Conservation (phyloP, 352 stramenopile species). For the Phytophthora pistaciae region DNA sequence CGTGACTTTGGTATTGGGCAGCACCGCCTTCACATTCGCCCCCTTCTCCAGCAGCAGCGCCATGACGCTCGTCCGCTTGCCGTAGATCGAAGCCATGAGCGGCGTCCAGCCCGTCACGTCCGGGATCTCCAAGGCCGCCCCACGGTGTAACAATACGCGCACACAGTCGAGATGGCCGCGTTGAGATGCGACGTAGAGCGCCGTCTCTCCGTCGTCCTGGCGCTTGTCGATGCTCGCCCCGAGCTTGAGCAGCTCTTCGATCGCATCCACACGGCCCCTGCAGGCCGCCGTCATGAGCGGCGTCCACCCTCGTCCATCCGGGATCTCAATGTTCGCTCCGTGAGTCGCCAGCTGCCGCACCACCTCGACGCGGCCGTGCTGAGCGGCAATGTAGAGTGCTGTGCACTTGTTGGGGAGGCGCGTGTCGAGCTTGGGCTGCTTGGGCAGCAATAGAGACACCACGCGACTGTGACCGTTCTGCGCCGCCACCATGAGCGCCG, state of each 20-base stretch:
- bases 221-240: neutral
- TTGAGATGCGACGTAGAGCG: too few species aligned
- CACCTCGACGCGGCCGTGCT: neutral
- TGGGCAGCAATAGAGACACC: neutral
- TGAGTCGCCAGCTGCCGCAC: neutral
- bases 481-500: neutral
- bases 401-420: neutral
- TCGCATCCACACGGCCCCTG: neutral
- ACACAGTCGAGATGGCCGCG: too few species aligned
- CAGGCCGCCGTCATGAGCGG: neutral
- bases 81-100: too few species aligned
- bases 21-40: too few species aligned
- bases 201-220: neutral
- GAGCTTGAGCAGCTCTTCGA: neutral
- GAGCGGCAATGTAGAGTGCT: neutral
- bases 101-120: too few species aligned
- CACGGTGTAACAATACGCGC: too few species aligned
- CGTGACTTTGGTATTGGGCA: too few species aligned
- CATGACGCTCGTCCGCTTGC: too few species aligned
- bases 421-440: neutral
- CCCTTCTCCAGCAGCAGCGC: too few species aligned
- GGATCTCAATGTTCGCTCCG: neutral
- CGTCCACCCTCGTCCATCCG: neutral
- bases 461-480: neutral
- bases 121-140: too few species aligned